Percentiles rank a stretch among this genome's conserved stretches.
Conservation (phyloP, 306 rosid species). For the Prosopis cineraria region DNA sequence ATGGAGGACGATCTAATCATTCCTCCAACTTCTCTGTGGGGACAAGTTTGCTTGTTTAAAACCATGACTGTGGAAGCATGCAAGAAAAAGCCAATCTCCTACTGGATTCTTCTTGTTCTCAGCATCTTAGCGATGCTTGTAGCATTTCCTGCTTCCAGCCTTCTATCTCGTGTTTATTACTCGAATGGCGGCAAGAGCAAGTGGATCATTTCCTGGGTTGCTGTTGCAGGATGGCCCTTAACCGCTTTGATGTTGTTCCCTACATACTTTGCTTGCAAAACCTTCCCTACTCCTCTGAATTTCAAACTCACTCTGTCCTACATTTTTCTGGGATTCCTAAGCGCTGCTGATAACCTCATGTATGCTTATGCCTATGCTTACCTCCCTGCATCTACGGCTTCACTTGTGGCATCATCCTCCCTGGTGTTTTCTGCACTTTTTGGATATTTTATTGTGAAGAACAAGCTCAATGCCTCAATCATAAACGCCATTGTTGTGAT, state of each 20-base stretch:
- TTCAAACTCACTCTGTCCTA: slow-evolving; percentile 60
- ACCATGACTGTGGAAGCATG: slow-evolving; percentile 46
- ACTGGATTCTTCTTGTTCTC: slow-evolving; percentile 76
- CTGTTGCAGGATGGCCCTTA: slow-evolving; percentile 95
- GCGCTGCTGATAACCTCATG: slow-evolving; percentile 94
- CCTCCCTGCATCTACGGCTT: slow-evolving; percentile 92
- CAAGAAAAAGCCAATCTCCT: slow-evolving; percentile 66
- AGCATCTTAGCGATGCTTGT: slow-evolving; percentile 79
- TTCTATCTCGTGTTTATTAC: slow-evolving; percentile 84
- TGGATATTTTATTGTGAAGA: slow-evolving; percentile 78
- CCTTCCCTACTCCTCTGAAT: slow-evolving; percentile 63
- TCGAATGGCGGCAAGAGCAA: slow-evolving; percentile 81
- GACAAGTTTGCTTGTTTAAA: slow-evolving; percentile 45
- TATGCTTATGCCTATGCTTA: slow-evolving; percentile 95
- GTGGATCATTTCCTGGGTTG: slow-evolving; percentile 96
- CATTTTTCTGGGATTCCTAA: slow-evolving; percentile 62
- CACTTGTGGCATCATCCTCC: slow-evolving; percentile 87
- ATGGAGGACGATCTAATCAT: slow-evolving; percentile 53
- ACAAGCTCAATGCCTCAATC: slow-evolving; percentile 68
- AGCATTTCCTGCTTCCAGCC: slow-evolving; percentile 89
- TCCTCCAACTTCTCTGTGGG: slow-evolving; percentile 45
- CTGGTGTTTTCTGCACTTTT: slow-evolving; percentile 77
- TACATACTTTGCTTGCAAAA: slow-evolving; percentile 49
- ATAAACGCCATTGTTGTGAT: slow-evolving; percentile 68
- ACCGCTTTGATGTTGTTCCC: slow-evolving; percentile 71